Percentiles rank a stretch among this genome's conserved stretches.
Conservation (phyloP, 495 filamentous ascomycete species). For the Annulohypoxylon nitens region DNA sequence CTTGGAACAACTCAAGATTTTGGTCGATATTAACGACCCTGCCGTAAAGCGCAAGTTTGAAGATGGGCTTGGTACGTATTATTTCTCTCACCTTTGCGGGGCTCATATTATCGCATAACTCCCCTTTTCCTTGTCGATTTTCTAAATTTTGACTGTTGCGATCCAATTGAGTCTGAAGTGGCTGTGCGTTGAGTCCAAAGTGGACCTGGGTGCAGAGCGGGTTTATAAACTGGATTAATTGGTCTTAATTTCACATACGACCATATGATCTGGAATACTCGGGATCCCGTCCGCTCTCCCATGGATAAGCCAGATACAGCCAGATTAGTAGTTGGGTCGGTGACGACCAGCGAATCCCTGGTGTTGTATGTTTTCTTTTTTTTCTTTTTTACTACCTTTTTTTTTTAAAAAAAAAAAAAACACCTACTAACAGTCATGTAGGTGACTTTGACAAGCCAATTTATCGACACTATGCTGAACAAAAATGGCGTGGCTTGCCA, state of each 20-base stretch:
- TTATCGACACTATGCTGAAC: constrained; percentile 89
- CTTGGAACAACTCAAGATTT: constrained; percentile 85
- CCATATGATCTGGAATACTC: constrained; percentile 61
- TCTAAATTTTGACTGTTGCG: background rate
- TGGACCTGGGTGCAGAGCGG: constrained; percentile 12
- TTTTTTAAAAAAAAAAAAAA: background rate
- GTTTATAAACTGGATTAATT: constrained; percentile 30
- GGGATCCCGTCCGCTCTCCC: constrained; percentile 66
- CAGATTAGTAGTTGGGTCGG: constrained; percentile 64
- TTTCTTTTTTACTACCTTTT: constrained; percentile 26
- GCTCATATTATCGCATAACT: background rate
- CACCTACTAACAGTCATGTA: constrained; percentile 54
- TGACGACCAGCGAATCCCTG: constrained; percentile 63
- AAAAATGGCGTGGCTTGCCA: constrained; percentile 79
- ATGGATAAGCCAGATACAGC: constrained; percentile 57
- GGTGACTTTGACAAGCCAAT: constrained; percentile 97
- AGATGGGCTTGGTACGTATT: constrained; percentile 81
- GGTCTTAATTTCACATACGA: constrained; percentile 52
- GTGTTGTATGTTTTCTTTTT: constrained; percentile 60
- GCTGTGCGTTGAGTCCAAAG: constrained; percentile 13
- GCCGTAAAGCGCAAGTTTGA: constrained; percentile 94
- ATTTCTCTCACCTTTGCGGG: constrained; percentile 9
- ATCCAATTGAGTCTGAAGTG: background rate
- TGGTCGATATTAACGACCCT: constrained; percentile 96
- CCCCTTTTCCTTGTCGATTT: background rate